Conservation (phyloP, 2,329 filamentous ascomycete species). For the Dactylellina sp. region DNA sequence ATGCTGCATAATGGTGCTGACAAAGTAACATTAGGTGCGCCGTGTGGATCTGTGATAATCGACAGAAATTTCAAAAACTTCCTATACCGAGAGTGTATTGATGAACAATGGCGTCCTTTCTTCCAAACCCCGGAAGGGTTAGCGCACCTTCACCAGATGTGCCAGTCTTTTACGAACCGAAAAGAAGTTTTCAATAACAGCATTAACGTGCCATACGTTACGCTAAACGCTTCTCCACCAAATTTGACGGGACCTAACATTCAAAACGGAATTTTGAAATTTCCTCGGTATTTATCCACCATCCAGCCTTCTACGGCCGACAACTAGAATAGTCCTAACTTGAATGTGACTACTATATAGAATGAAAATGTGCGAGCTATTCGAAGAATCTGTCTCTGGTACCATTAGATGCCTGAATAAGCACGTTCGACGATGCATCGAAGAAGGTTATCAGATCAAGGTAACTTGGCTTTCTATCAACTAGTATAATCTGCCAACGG, state of each 20-base stretch:
- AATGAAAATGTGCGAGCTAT: constrained; percentile 13
- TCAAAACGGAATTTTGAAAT: background rate
- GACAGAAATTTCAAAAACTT: constrained; percentile 19
- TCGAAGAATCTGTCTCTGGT: constrained; percentile 12
- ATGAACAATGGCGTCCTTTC: background rate
- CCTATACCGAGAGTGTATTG: constrained; percentile 4
- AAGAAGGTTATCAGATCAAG: constrained; percentile 11
- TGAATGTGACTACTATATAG: background rate
- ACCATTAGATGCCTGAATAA: constrained; percentile 5
- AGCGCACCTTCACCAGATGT: constrained; percentile 10
- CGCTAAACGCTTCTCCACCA: constrained; percentile 3
- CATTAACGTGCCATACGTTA: background rate
- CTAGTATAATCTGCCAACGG: background rate
- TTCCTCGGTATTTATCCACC: background rate
- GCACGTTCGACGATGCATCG: constrained; percentile 15
- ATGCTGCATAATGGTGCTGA: background rate
- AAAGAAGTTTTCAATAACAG: constrained; percentile 20
- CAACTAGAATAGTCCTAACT: too few species aligned
- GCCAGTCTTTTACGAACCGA: constrained; percentile 3
- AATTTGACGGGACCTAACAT: constrained; percentile 10
- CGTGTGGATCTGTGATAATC: constrained; percentile 11
- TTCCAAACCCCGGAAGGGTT: constrained; percentile 14
- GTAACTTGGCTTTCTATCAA: background rate
- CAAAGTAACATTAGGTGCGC: background rate
- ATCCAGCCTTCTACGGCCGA: too few species aligned